These are phyloP conservation scores for Pseudopediastrum boryanum DNA, from an alignment of 139 green algal species.

Conservation along the genomic window DNA sequence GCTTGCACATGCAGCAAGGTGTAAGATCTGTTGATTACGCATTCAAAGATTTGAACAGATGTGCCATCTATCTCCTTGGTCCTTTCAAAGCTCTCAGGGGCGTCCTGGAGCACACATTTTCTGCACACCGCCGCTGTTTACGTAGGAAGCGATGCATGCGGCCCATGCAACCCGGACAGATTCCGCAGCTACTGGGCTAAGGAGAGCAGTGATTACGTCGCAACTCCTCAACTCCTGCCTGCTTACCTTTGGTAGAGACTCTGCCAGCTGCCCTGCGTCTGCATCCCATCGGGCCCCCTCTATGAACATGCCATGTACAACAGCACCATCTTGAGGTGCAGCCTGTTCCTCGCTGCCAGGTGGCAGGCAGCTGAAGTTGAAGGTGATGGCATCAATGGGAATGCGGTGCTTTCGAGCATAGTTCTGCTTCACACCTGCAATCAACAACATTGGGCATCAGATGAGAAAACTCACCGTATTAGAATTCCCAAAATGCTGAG, in stretches of 20 bases:
- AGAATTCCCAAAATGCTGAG: neutral
- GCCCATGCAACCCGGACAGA: no score
- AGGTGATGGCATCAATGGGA: slow-evolving; percentile 78
- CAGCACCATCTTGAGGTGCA: slow-evolving; percentile 59
- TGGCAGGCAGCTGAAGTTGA: slow-evolving; percentile 61
- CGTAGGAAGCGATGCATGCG: no score
- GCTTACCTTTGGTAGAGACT: slow-evolving; percentile 63
- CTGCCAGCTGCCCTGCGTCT: slow-evolving; percentile 48
- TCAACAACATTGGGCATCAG: neutral
- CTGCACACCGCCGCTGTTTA: no score
- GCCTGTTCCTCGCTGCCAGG: slow-evolving; percentile 8
- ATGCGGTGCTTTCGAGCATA: slow-evolving; percentile 70
- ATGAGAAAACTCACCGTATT: neutral
- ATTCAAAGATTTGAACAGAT: no score
- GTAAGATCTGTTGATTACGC: no score
- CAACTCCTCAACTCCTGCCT: neutral
- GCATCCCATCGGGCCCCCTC: slow-evolving; percentile 73
- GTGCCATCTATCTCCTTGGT: no score
- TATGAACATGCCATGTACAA: slow-evolving; percentile 70
- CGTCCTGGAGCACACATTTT: no score
- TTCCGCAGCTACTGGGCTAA: no score
- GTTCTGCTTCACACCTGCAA: slow-evolving; percentile 78
- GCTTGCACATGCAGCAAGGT: no score
- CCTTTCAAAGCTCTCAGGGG: no score
- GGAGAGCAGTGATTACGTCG: neutral